Evolutionary conservation across 768 basidiomycete species (phyloP).

Genomic region (Leucocoprinus sp.): DNA sequence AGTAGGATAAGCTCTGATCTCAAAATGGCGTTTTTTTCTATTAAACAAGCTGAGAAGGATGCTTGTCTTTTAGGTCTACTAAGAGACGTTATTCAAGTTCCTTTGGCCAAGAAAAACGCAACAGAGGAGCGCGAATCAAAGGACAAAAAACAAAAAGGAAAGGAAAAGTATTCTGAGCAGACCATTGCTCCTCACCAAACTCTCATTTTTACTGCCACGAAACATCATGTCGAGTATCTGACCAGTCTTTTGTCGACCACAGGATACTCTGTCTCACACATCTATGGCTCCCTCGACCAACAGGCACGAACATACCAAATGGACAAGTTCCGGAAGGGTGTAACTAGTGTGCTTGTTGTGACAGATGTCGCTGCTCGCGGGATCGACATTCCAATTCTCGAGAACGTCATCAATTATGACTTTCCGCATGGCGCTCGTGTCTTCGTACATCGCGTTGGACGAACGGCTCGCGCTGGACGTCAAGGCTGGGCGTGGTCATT

Average conservation of each 20-base stretch:
- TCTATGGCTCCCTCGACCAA: conserved; percentile 95
- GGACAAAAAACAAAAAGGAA: conserved; percentile 36
- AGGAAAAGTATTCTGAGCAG: conserved; percentile 44
- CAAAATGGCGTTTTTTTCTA: conserved; percentile 88
- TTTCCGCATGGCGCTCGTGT: conserved; percentile 91
- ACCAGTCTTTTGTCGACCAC: conserved; percentile 65
- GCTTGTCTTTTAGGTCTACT: conserved; percentile 79
- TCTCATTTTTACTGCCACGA: conserved; percentile 91
- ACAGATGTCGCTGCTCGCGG: conserved; percentile 98
- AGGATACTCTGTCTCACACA: conserved; percentile 86
- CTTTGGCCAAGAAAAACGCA: conserved; percentile 36
- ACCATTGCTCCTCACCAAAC: conserved; percentile 78
- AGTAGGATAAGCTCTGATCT: conserved; percentile 93
- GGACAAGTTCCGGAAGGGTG: conserved; percentile 77
- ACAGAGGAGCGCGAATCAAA: conserved; percentile 21
- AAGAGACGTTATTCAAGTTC: conserved; percentile 81
- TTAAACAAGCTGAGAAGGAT: conserved; percentile 92
- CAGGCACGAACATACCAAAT: conserved; percentile 83
- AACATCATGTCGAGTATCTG: conserved; percentile 97
- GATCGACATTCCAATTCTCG: conserved; percentile 93
- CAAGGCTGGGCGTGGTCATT: conserved; percentile 98
- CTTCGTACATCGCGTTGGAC: conserved; percentile 94
- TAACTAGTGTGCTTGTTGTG: conserved; percentile 82
- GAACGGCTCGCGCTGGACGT: conserved; percentile 91
- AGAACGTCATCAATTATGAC: conserved; percentile 97